phyloP scores from a whole-genome alignment of 148 eudicot species.

The Tetragonia tetragonoides region DNA sequence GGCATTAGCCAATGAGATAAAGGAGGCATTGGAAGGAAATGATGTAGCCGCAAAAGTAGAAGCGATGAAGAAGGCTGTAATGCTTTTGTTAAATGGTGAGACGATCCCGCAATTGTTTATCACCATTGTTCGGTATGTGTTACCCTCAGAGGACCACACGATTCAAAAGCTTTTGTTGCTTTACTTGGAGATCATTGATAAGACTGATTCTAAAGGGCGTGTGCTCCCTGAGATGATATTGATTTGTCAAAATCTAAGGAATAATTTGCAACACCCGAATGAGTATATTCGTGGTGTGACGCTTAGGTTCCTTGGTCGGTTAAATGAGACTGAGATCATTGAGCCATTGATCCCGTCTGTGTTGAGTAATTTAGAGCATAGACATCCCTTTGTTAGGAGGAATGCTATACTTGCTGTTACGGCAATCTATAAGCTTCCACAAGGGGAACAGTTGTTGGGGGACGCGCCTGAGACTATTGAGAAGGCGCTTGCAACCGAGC shows the following conservation, averaged over 20 bases:
- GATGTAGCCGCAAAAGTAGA: conserved; percentile 59
- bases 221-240: conserved; percentile 73
- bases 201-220: conserved; percentile 68
- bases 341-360: conserved; percentile 72
- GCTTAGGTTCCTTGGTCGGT: conserved; percentile 68
- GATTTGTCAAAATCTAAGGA: conserved; percentile 72
- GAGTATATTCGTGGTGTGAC: conserved; percentile 84
- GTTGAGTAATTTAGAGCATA: conserved; percentile 61
- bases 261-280: conserved; percentile 73
- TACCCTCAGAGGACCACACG: conserved; percentile 74
- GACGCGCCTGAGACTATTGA: conserved; percentile 76
- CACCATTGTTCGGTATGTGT: conserved; percentile 69
- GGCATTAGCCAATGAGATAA: conserved; percentile 75
- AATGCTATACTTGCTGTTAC: conserved; percentile 69
- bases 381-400: conserved; percentile 71
- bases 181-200: conserved; percentile 73
- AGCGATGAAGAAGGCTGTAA: conserved; percentile 77
- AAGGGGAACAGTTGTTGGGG: conserved; percentile 65
- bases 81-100: conserved; percentile 78
- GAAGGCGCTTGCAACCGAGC: conserved; percentile 63
- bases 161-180: conserved; percentile 65
- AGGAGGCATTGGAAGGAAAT: conserved; percentile 74
- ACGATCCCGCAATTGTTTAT: conserved; percentile 70
- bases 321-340: conserved; percentile 67
- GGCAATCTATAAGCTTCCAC: conserved; percentile 80